Conservation (phyloP, 2,329 filamentous ascomycete species). For the Xylaria hypoxylon region DNA sequence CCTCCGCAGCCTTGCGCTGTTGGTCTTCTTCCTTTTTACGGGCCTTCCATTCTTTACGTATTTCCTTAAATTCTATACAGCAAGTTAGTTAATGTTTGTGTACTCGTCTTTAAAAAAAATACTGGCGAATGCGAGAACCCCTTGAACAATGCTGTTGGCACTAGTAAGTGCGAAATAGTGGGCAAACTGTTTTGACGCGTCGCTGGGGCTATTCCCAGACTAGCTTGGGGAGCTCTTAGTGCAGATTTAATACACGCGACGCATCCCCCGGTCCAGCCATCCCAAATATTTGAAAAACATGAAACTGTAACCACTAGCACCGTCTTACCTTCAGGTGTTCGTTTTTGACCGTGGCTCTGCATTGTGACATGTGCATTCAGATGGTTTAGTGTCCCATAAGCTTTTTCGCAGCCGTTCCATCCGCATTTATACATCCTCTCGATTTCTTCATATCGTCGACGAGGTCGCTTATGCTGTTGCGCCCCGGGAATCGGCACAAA, state of each 20-base stretch:
- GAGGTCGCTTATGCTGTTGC: slow-evolving; percentile 95
- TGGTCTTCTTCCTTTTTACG: slow-evolving; percentile 99
- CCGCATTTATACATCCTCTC: slow-evolving; percentile 99
- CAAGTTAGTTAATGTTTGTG: slow-evolving; percentile 45
- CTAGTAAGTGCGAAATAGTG: not conserved
- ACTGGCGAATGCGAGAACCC: not conserved
- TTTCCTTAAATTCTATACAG: slow-evolving; percentile 92
- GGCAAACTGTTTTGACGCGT: slow-evolving; percentile 4
- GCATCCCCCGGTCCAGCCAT: slow-evolving; percentile 2
- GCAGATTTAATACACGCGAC: slow-evolving; percentile 12
- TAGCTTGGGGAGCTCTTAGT: slow-evolving; percentile 20
- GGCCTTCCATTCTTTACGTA: slow-evolving; percentile 98
- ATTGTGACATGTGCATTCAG: slow-evolving; percentile 98
- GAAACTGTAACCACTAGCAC: not conserved
- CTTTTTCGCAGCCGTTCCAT: slow-evolving; percentile 98
- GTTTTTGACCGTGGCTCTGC: slow-evolving; percentile 95
- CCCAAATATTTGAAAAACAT: slow-evolving; percentile 1
- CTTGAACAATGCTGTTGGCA: not conserved
- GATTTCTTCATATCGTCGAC: slow-evolving; percentile 95
- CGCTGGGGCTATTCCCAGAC: slow-evolving; percentile 13
- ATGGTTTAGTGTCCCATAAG: slow-evolving; percentile 97
- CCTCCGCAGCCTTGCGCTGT: slow-evolving; percentile 88
- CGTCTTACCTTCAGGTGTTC: slow-evolving; percentile 92
- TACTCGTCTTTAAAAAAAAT: not conserved
- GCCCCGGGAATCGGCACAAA: slow-evolving; percentile 97